Percentiles rank a stretch among this genome's conserved stretches.
Evolutionary conservation across 768 basidiomycete genomes (phyloP).

Genomic region (Mycena belliarum): DNA sequence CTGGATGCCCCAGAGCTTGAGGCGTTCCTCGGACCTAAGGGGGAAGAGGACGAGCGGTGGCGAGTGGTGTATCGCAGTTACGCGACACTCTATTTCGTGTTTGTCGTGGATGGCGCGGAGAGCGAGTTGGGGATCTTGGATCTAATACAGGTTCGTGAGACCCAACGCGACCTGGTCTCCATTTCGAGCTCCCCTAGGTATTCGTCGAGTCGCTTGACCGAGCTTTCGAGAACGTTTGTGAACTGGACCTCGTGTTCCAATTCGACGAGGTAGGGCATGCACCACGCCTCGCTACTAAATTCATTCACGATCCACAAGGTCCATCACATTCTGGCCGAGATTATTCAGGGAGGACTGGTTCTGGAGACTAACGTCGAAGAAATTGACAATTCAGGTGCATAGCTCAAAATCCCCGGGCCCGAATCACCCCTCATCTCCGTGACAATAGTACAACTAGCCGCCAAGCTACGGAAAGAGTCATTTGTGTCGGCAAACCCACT

Average conservation of each 20-base stretch:
- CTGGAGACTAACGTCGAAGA: slow-evolving; percentile 93
- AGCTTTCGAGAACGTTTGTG: slow-evolving; percentile 97
- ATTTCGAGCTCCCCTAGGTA: slow-evolving; percentile 55
- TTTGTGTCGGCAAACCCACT: slow-evolving; percentile 82
- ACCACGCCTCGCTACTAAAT: neutral
- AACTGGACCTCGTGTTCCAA: slow-evolving; percentile 96
- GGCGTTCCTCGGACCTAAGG: slow-evolving; percentile 62
- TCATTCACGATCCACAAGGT: slow-evolving; percentile 50
- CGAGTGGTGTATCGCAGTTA: slow-evolving; percentile 94
- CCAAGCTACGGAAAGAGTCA: slow-evolving; percentile 75
- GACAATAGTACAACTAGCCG: slow-evolving; percentile 62
- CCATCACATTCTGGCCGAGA: slow-evolving; percentile 92
- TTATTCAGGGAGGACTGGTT: slow-evolving; percentile 95
- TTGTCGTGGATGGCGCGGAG: slow-evolving; percentile 94
- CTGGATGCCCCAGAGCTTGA: slow-evolving; percentile 90
- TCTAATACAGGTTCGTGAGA: slow-evolving; percentile 80
- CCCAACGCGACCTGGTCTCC: neutral
- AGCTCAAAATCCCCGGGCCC: slow-evolving; percentile 23
- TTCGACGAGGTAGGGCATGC: slow-evolving; percentile 80
- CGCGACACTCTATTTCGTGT: slow-evolving; percentile 95
- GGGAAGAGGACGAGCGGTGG: slow-evolving; percentile 62
- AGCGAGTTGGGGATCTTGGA: slow-evolving; percentile 96
- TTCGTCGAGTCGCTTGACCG: slow-evolving; percentile 96
- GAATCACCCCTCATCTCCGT: slow-evolving; percentile 3
- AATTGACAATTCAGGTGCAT: slow-evolving; percentile 70